phyloP scores from a whole-genome alignment of 805 yeast genomes.

The Nakazawaea siamensis region DNA sequence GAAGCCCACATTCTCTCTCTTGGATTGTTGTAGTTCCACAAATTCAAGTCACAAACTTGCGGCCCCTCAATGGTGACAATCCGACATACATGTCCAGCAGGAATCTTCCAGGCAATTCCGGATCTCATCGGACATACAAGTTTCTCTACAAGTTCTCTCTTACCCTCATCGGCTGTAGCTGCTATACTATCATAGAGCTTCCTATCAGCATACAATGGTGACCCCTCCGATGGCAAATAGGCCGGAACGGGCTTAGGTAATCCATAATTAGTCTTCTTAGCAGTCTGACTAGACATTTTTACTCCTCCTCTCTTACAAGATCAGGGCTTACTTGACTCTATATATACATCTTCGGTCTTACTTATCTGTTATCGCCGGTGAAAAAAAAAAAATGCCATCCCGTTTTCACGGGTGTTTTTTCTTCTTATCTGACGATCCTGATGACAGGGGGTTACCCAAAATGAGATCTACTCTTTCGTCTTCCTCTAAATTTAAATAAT shows the following conservation, averaged over 20 bases:
- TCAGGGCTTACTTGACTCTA: neutral
- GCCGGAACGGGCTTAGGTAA: conserved; percentile 42
- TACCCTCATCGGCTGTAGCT: conserved; percentile 21
- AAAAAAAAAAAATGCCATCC: neutral
- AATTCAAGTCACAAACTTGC: conserved; percentile 62
- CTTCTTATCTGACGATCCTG: neutral
- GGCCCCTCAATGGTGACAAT: conserved; percentile 62
- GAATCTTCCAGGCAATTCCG: conserved; percentile 57
- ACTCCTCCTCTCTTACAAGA: neutral
- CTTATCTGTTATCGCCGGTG: neutral
- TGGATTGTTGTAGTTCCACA: conserved; percentile 54
- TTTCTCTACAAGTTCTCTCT: conserved; percentile 32
- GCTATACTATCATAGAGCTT: conserved; percentile 38
- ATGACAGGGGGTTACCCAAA: no score
- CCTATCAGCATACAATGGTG: conserved; percentile 43
- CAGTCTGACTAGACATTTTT: conserved; percentile 16
- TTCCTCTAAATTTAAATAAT: neutral
- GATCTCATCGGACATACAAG: conserved; percentile 44
- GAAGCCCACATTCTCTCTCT: conserved; percentile 66
- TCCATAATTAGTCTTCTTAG: conserved; percentile 15
- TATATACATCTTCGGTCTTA: neutral
- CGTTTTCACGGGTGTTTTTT: neutral
- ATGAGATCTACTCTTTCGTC: conserved; percentile 1
- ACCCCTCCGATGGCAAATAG: conserved; percentile 42
- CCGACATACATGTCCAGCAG: conserved; percentile 50